These are phyloP conservation scores for Globomyces pollinis-pini DNA, from an alignment of 192 early-diverging fungal species.

Conservation along the genomic window DNA sequence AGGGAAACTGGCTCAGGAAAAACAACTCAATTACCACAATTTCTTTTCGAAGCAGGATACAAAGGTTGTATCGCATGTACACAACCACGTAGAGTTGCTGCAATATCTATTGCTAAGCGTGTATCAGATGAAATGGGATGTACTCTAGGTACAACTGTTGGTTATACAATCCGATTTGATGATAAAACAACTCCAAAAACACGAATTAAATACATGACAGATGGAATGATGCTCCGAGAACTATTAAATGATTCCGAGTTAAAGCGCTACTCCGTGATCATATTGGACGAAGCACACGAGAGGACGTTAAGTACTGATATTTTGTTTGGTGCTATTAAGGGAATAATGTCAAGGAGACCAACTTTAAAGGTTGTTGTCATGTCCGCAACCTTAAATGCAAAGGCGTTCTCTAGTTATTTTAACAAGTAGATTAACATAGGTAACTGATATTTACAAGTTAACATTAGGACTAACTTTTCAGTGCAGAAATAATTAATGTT, in stretches of 20 bases:
- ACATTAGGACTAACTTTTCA: conserved; percentile 12
- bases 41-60: conserved; percentile 61
- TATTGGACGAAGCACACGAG: conserved; percentile 97
- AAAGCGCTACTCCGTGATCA: conserved; percentile 70
- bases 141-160: conserved; percentile 56
- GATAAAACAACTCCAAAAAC: conserved; percentile 75
- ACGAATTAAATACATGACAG: conserved; percentile 88
- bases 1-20: conserved; percentile 31
- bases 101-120: conserved; percentile 52
- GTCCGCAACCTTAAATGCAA: conserved; percentile 93
- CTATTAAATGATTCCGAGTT: conserved; percentile 75
- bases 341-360: conserved; percentile 63
- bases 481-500: conserved; percentile 76
- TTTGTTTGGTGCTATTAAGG: conserved; percentile 90
- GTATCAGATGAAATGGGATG: conserved; percentile 42
- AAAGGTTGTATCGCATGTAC: conserved; percentile 44
- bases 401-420: conserved; percentile 87
- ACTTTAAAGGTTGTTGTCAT: conserved; percentile 91
- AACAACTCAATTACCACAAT: conserved; percentile 93
- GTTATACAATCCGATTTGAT: conserved; percentile 95
- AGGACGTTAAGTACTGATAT: conserved; percentile 96
- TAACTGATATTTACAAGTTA: neutral
- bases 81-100: conserved; percentile 48
- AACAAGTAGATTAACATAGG: conserved; percentile 41
- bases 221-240: conserved; percentile 92